Percentiles rank a stretch among this genome's conserved stretches.
These are phyloP conservation scores for Fusarium camptoceras DNA, from an alignment of 2,329 filamentous ascomycete genomes.

Conservation along the genomic window DNA sequence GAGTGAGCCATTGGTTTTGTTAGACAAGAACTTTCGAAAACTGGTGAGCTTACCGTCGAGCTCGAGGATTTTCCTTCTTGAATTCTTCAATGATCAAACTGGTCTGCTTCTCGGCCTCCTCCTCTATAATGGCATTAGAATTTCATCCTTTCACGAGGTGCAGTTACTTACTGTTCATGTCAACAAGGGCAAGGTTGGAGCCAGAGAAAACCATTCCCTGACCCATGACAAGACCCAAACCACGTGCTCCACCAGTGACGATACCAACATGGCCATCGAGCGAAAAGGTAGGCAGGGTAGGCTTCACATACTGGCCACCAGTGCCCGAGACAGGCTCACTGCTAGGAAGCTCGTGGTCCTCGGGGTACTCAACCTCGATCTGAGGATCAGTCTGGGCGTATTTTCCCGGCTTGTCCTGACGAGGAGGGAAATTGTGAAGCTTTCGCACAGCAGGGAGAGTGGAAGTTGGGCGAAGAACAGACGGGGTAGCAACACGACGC, in stretches of 20 bases:
- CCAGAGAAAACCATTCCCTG: slow-evolving; percentile 91
- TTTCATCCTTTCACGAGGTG: background rate
- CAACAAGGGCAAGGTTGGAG: slow-evolving; percentile 89
- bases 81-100: slow-evolving; percentile 79
- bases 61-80: slow-evolving; percentile 80
- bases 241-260: slow-evolving; percentile 90
- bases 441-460: slow-evolving; percentile 43
- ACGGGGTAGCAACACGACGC: slow-evolving; percentile 42
- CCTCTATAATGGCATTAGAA: slow-evolving; percentile 65
- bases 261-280: slow-evolving; percentile 85
- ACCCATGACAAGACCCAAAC: slow-evolving; percentile 90
- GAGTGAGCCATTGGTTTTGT: slow-evolving; percentile 6
- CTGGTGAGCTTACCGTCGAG: slow-evolving; percentile 66
- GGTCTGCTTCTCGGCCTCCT: slow-evolving; percentile 85
- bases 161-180: slow-evolving; percentile 81
- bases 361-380: slow-evolving; percentile 82
- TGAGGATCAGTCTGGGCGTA: slow-evolving; percentile 84
- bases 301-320: slow-evolving; percentile 84
- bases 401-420: slow-evolving; percentile 65
- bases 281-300: slow-evolving; percentile 87
- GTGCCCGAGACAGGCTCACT: slow-evolving; percentile 78
- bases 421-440: slow-evolving; percentile 51
- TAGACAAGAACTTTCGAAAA: background rate
- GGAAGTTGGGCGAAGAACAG: slow-evolving; percentile 41
- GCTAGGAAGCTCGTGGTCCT: slow-evolving; percentile 77